A percentile compares a stretch with the other conserved stretches of the same genome.
These are phyloP conservation scores for Grosmannia clavigera DNA, from an alignment of 2,329 filamentous ascomycete genomes.

Conservation along the genomic window DNA sequence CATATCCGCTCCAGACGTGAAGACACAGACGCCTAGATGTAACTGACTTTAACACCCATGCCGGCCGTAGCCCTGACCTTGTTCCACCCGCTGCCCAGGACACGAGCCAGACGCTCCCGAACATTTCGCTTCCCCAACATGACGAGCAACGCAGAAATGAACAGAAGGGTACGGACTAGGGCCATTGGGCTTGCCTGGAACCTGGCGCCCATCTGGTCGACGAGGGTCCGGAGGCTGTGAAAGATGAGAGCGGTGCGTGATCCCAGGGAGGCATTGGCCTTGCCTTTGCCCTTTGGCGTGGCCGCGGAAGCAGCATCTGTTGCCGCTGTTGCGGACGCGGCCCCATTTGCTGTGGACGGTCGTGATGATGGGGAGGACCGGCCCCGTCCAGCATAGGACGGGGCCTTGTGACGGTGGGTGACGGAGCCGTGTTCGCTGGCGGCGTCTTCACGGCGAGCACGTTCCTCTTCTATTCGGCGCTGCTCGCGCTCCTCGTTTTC, in stretches of 20 bases:
- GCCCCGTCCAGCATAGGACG: conserved; percentile 19
- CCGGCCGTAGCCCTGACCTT: conserved; percentile 77
- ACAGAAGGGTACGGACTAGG: conserved; percentile 55
- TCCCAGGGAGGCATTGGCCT: conserved; percentile 22
- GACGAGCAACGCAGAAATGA: conserved; percentile 65
- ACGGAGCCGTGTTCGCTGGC: neutral
- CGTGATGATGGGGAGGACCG: conserved; percentile 18
- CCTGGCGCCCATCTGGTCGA: conserved; percentile 37
- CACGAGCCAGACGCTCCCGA: conserved; percentile 57
- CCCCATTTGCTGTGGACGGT: neutral
- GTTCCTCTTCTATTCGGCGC: conserved; percentile 41
- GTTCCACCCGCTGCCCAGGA: conserved; percentile 60
- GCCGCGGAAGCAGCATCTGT: neutral
- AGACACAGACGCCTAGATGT: conserved; percentile 48
- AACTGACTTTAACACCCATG: conserved; percentile 96
- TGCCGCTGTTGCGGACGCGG: neutral
- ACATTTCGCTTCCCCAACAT: conserved; percentile 65
- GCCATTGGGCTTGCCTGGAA: conserved; percentile 45
- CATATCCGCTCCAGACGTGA: neutral
- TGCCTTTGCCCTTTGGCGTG: conserved; percentile 1
- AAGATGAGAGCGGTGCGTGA: conserved; percentile 40
- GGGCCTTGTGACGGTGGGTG: conserved; percentile 46
- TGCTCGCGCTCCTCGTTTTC: conserved; percentile 47
- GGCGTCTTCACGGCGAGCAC: conserved; percentile 37
- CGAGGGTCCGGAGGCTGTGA: conserved; percentile 34